phyloP scores from a whole-genome alignment of 306 rosid species.

The Carpinus viminea region DNA sequence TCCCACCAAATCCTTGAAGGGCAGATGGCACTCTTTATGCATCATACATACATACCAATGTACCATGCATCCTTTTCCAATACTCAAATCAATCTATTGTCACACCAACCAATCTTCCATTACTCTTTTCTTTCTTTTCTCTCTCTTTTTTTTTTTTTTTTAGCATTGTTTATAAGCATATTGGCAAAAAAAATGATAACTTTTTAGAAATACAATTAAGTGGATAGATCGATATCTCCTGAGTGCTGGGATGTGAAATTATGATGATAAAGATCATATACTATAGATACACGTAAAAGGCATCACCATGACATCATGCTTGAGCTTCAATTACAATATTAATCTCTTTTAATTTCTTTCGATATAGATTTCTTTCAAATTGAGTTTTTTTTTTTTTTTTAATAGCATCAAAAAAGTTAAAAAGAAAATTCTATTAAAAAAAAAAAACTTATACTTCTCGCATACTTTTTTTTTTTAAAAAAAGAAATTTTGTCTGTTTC shows the following conservation, averaged over 20 bases:
- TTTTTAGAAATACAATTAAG: neutral
- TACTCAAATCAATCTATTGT: neutral
- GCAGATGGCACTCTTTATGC: neutral
- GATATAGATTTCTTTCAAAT: too few relatives aligned
- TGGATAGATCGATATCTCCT: neutral
- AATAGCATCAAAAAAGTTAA: too few relatives aligned
- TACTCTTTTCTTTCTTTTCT: too few relatives aligned
- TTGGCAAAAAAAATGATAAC: neutral
- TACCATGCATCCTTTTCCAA: too few relatives aligned
- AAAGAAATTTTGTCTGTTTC: neutral
- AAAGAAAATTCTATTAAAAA: too few relatives aligned
- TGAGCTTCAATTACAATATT: neutral
- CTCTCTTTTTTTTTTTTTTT: too few relatives aligned
- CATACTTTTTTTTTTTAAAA: too few relatives aligned
- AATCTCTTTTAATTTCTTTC: neutral
- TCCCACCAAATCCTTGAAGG: neutral
- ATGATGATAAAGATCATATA: too few relatives aligned
- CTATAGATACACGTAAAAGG: neutral
- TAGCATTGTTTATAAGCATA: neutral
- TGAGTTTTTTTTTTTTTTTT: too few relatives aligned
- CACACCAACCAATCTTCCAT: neutral
- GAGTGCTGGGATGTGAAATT: neutral
- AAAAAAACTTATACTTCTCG: too few relatives aligned
- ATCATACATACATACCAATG: too few relatives aligned
- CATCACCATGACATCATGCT: conserved; percentile 1